These are phyloP conservation scores for Lenzites betulinus DNA, from an alignment of 768 basidiomycete genomes.

Conservation along the genomic window DNA sequence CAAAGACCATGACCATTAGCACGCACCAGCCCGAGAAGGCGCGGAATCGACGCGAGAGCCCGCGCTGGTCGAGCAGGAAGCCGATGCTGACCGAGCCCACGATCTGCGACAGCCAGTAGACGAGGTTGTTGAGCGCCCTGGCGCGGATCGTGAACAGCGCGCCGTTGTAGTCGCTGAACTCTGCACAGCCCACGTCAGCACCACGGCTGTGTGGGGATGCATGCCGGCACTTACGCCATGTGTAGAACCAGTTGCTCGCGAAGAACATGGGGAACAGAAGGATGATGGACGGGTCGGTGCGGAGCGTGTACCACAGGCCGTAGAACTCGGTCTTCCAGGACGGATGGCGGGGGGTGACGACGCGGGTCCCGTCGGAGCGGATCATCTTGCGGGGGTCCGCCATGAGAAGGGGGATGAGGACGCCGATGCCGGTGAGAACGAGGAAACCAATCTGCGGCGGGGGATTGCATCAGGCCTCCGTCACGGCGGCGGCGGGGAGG, in stretches of 20 bases:
- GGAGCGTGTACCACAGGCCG: slow-evolving; percentile 67
- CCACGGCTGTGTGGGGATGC: background rate
- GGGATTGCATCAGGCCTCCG: slow-evolving; percentile 1
- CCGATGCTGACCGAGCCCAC: slow-evolving; percentile 74
- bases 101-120: slow-evolving; percentile 83
- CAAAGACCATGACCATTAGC: slow-evolving; percentile 63
- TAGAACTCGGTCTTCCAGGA: slow-evolving; percentile 78
- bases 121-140: slow-evolving; percentile 72
- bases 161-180: slow-evolving; percentile 81
- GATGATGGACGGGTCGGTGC: slow-evolving; percentile 70
- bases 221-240: slow-evolving; percentile 63
- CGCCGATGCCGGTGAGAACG: slow-evolving; percentile 68
- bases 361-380: slow-evolving; percentile 73
- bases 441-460: slow-evolving; percentile 68
- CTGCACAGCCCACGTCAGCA: slow-evolving; percentile 36
- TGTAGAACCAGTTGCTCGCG: slow-evolving; percentile 83
- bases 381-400: slow-evolving; percentile 71
- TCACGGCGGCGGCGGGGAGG: background rate
- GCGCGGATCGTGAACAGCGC: slow-evolving; percentile 80
- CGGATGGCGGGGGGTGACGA: slow-evolving; percentile 61
- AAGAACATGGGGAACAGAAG: slow-evolving; percentile 87
- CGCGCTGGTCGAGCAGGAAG: slow-evolving; percentile 59
- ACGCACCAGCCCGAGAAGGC: slow-evolving; percentile 71
- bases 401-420: slow-evolving; percentile 67
- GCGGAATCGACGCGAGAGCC: slow-evolving; percentile 61